Conservation (phyloP, 208 protist species). For the Hexamita inflata region DNA sequence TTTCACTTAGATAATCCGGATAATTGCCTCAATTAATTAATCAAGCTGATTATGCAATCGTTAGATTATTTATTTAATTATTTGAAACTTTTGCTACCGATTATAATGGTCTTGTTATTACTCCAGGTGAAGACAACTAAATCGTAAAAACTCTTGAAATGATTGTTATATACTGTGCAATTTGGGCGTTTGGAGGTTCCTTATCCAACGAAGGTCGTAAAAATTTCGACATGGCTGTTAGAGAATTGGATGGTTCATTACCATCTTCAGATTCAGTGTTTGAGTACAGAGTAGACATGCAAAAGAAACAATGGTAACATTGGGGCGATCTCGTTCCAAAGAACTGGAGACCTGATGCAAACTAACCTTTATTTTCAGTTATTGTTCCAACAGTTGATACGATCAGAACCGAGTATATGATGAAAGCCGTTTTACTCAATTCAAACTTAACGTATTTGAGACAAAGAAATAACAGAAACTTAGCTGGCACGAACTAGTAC, state of each 20-base stretch:
- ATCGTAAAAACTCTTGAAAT: constrained; percentile 19
- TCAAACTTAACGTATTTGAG: constrained; percentile 27
- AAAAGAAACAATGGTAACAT: constrained; percentile 62
- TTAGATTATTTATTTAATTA: constrained; percentile 73
- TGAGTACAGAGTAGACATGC: constrained; percentile 80
- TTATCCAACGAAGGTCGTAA: not conserved
- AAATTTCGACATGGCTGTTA: constrained; percentile 62
- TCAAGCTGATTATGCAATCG: constrained; percentile 61
- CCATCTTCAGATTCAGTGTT: constrained; percentile 81
- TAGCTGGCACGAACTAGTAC: not conserved
- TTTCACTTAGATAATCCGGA: constrained; percentile 53
- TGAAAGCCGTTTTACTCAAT: constrained; percentile 63
- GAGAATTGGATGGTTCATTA: constrained; percentile 77
- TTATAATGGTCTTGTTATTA: constrained; percentile 46
- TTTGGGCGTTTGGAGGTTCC: constrained; percentile 36
- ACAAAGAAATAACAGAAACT: not conserved
- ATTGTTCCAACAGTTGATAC: constrained; percentile 91
- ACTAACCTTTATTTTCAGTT: constrained; percentile 72
- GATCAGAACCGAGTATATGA: constrained; percentile 74
- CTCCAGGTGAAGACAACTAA: constrained; percentile 28
- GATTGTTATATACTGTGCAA: constrained; percentile 28
- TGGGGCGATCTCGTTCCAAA: constrained; percentile 77
- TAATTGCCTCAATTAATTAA: constrained; percentile 70
- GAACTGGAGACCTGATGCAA: constrained; percentile 60
- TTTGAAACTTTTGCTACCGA: constrained; percentile 73